These are phyloP conservation scores for Colletotrichum plurivorum DNA, from an alignment of 2,329 filamentous ascomycete species.

Conservation along the genomic window DNA sequence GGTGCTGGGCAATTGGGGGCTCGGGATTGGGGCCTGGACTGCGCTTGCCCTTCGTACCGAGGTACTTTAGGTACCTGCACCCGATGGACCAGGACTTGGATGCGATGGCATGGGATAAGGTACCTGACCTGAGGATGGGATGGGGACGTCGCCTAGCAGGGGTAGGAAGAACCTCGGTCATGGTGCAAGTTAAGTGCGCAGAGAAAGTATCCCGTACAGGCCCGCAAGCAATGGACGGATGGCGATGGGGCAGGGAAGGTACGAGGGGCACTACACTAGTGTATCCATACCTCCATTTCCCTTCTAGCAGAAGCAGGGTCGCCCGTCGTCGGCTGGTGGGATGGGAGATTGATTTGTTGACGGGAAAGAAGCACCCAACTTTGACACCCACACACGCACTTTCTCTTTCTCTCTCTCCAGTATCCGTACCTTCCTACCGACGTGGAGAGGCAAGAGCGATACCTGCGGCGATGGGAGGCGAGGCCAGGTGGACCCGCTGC, in stretches of 20 bases:
- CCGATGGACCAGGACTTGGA: background rate
- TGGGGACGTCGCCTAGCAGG: too few species aligned
- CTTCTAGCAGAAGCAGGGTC: constrained; percentile 21
- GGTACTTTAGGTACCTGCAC: too few species aligned
- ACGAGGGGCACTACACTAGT: constrained; percentile 10
- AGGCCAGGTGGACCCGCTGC: constrained; percentile 15
- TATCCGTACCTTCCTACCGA: background rate
- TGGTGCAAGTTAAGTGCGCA: too few species aligned
- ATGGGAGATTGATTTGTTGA: constrained; percentile 30
- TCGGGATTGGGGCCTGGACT: too few species aligned
- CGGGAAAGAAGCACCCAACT: constrained; percentile 19
- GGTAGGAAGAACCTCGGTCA: background rate
- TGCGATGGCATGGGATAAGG: constrained; percentile 10
- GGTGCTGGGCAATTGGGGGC: too few species aligned
- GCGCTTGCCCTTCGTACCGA: too few species aligned
- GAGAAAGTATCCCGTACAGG: background rate
- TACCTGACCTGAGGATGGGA: background rate
- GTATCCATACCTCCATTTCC: constrained; percentile 6
- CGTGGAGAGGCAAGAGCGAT: background rate
- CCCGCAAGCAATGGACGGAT: background rate
- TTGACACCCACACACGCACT: too few species aligned
- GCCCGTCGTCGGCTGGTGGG: constrained; percentile 9
- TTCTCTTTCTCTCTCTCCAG: background rate
- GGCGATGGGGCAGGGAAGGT: constrained; percentile 2
- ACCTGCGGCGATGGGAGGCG: constrained; percentile 16